These are phyloP conservation scores for Verticillium zaregamsianum DNA, from an alignment of 2,329 filamentous ascomycete genomes.

Conservation along the genomic window DNA sequence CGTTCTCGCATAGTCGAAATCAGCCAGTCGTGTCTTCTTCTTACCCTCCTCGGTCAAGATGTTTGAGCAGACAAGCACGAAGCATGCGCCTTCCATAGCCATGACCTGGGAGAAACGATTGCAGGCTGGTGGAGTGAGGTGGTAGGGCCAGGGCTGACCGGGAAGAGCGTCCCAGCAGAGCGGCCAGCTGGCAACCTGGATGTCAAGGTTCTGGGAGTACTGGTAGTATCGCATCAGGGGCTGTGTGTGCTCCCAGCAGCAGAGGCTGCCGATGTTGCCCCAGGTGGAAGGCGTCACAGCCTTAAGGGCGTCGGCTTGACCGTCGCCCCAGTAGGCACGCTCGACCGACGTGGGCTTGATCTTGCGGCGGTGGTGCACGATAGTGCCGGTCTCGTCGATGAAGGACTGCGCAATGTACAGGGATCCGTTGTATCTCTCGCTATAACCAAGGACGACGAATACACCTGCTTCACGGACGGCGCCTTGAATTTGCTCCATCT, in stretches of 20 bases:
- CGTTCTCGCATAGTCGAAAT: slow-evolving; percentile 8
- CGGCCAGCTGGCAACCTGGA: slow-evolving; percentile 24
- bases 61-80: slow-evolving; percentile 34
- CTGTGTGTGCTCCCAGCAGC: slow-evolving; percentile 49
- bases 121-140: slow-evolving; percentile 29
- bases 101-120: slow-evolving; percentile 34
- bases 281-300: slow-evolving; percentile 43
- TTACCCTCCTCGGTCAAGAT: slow-evolving; percentile 33
- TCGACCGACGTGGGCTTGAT: slow-evolving; percentile 48
- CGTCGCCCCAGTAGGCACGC: slow-evolving; percentile 48
- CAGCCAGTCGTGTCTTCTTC: slow-evolving; percentile 13
- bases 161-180: slow-evolving; percentile 28
- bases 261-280: slow-evolving; percentile 48
- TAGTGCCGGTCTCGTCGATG: slow-evolving; percentile 42
- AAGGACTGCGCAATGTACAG: slow-evolving; percentile 47
- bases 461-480: slow-evolving; percentile 42
- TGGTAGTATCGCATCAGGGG: slow-evolving; percentile 16
- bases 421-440: slow-evolving; percentile 40
- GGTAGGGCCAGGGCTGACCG: slow-evolving; percentile 28
- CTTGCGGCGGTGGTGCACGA: slow-evolving; percentile 43
- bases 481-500: slow-evolving; percentile 37
- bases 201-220: slow-evolving; percentile 20
- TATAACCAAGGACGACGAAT: slow-evolving; percentile 41
- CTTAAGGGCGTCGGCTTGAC: slow-evolving; percentile 50
- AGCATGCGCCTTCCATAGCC: slow-evolving; percentile 39